Evolutionary conservation across 1,139 yeast genomes (phyloP), one percentile per base, ranked within the genome.

Genomic region (Sugiyamaella pinicola): DNA sequence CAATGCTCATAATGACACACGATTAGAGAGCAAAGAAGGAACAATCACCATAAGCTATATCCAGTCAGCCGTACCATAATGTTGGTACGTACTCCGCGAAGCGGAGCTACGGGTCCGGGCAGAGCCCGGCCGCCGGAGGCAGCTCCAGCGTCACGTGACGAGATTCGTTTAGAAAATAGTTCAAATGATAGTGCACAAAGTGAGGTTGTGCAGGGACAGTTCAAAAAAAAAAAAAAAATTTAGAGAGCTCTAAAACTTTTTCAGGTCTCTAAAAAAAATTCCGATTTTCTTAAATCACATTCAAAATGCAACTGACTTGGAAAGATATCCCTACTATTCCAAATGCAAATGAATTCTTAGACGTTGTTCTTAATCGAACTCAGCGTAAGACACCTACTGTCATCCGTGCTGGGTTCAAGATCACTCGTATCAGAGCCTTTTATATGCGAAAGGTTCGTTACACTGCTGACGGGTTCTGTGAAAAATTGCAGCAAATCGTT

Each of bases 351-450:
- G 98, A 93, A 72, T 80, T 91, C 80, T 80, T 93, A 83, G 99
- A 93, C 74, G 90, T 93, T 61, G 96, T 95, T 60, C 85, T 93
- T 63, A 93, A 93, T 79, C 82, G 97, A 69, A 93, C 99, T 1
- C 99, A 93, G 76, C 83, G 99, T 75, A 93, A 93, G 74, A 93
- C 99, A 2, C 99, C 99, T 49, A 93, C 99, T 10, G 97, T 95
- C 57, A 88, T 93, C 63, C 85, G 99, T 71, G 89, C 96, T 6
- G 99, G 99, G 57, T 95, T 91, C 78, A 86, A 87, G 69, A 93
- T 93, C 72, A 86, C 95, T 64, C 89, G 99, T 78, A 93, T 93
- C 67, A 81, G 99, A 64, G 89, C 96, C n/a, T 93, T 93, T 67
- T 93, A 93, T 74, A 93, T 93, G 97, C 83, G 99, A 77, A 93